A percentile compares a stretch with the other conserved stretches of the same genome.
Conservation (phyloP, 1,284 basidiomycete species). For the Xerocomus tenax region DNA sequence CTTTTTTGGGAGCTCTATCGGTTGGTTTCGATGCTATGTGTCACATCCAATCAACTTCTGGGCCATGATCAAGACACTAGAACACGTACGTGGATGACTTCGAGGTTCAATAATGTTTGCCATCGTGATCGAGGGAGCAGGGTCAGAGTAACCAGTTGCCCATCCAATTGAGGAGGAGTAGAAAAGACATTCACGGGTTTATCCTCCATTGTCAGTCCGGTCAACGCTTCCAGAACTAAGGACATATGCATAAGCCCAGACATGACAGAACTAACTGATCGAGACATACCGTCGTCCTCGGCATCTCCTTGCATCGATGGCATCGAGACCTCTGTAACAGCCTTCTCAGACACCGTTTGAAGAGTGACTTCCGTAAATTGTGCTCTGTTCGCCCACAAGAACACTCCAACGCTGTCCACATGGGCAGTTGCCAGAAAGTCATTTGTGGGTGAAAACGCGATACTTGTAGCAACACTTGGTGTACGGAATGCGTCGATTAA, state of each 20-base stretch:
- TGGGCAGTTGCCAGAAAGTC: slow-evolving; percentile 96
- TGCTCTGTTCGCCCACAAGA: slow-evolving; percentile 94
- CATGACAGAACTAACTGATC: neutral
- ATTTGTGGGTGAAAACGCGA: slow-evolving; percentile 89
- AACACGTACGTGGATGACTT: slow-evolving; percentile 75
- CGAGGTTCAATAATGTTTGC: slow-evolving; percentile 94
- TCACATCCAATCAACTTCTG: slow-evolving; percentile 1
- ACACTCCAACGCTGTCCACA: slow-evolving; percentile 88
- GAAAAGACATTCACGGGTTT: slow-evolving; percentile 62
- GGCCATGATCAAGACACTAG: neutral
- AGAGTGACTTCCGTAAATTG: slow-evolving; percentile 86
- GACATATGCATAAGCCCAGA: slow-evolving; percentile 8
- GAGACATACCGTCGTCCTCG: slow-evolving; percentile 56
- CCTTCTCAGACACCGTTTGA: slow-evolving; percentile 70
- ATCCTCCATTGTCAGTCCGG: slow-evolving; percentile 50
- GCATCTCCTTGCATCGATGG: slow-evolving; percentile 81
- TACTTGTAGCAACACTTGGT: slow-evolving; percentile 80
- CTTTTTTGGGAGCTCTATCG: slow-evolving; percentile 89
- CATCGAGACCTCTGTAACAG: slow-evolving; percentile 60
- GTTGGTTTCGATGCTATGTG: slow-evolving; percentile 84
- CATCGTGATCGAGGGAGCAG: slow-evolving; percentile 87
- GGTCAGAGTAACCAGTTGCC: slow-evolving; percentile 84
- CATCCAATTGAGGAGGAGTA: slow-evolving; percentile 78
- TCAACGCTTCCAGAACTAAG: slow-evolving; percentile 59
- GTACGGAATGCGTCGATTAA: slow-evolving; percentile 91